These are phyloP conservation scores for Pythium phragmitis DNA, from an alignment of 352 stramenopile species.

Conservation along the genomic window DNA sequence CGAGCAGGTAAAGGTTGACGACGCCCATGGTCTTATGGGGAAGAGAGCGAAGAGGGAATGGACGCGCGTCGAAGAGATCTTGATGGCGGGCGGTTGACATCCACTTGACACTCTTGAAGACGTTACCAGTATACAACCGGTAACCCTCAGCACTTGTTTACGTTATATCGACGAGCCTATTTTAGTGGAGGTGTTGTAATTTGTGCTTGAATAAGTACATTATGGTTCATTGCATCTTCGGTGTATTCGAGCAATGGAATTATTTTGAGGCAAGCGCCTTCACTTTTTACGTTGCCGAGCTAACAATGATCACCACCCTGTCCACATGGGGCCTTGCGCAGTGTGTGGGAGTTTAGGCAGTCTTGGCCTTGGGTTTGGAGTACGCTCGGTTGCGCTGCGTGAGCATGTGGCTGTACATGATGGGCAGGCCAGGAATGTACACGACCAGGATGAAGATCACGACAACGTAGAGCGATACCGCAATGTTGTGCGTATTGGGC, in stretches of 20 bases:
- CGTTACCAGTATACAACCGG: constrained; percentile 1
- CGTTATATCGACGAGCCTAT: not conserved
- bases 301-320: not conserved
- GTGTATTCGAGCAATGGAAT: too few species aligned
- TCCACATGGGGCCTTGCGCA: not conserved
- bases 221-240: too few species aligned
- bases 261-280: too few species aligned
- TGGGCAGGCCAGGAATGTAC: constrained; percentile 72
- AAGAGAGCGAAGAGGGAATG: not conserved
- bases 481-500: constrained; percentile 77
- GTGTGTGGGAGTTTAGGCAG: constrained; percentile 33
- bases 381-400: constrained; percentile 83
- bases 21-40: not conserved
- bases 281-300: too few species aligned
- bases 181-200: not conserved
- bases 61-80: not conserved
- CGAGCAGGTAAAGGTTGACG: constrained; percentile 20
- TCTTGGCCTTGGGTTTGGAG: constrained; percentile 70
- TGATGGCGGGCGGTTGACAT: not conserved
- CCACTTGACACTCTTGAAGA: not conserved
- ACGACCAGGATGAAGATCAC: constrained; percentile 67
- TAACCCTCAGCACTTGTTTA: not conserved
- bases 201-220: too few species aligned
- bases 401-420: constrained; percentile 89
- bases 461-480: constrained; percentile 71